These are phyloP conservation scores for Rosa lucieae DNA, from an alignment of 306 rosid species.

Conservation along the genomic window DNA sequence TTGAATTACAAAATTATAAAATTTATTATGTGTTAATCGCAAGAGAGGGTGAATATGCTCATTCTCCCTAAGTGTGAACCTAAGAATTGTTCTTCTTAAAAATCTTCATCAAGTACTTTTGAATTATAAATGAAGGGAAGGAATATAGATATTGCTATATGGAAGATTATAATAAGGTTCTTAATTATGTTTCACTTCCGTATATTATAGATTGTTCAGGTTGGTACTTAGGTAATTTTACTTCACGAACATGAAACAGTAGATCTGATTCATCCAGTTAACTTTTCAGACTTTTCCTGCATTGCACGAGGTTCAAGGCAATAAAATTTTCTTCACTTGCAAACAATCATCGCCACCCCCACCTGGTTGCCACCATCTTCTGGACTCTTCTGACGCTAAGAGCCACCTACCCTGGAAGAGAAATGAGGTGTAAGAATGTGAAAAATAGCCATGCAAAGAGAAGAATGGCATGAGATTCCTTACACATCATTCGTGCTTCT, in stretches of 20 bases:
- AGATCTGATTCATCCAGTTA: background rate
- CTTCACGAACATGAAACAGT: background rate
- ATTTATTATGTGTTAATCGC: too few species aligned
- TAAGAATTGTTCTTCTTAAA: too few species aligned
- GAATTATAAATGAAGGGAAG: too few species aligned
- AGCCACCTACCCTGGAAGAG: conserved; percentile 9
- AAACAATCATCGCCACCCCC: background rate
- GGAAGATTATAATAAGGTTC: background rate
- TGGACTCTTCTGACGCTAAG: background rate
- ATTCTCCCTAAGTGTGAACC: too few species aligned
- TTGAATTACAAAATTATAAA: too few species aligned
- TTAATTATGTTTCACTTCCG: background rate
- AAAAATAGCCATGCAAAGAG: conserved; percentile 23
- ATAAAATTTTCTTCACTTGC: background rate
- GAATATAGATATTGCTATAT: too few species aligned
- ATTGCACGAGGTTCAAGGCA: background rate
- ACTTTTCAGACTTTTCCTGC: background rate
- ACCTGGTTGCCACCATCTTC: background rate
- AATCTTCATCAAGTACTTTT: too few species aligned
- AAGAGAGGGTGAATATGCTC: too few species aligned
- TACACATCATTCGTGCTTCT: background rate
- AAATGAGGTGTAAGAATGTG: conserved; percentile 21
- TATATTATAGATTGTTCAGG: background rate
- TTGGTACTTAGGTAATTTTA: background rate
- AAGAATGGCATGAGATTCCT: conserved; percentile 28